Percentiles rank a stretch among this genome's conserved stretches.
Evolutionary conservation across 345 rosid species (phyloP).

Genomic region (Adansonia digitata): DNA sequence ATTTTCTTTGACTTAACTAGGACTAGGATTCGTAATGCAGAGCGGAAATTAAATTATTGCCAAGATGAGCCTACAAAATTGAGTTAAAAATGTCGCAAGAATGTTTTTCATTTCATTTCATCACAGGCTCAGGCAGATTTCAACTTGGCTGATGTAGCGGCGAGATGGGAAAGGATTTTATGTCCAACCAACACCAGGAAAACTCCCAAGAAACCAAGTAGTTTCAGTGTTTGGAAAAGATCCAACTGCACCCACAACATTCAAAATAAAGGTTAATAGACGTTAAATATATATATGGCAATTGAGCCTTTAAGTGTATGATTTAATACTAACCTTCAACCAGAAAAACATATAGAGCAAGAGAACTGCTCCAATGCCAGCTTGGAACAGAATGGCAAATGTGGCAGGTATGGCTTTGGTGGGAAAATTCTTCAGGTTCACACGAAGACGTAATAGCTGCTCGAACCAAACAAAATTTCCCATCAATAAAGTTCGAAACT

Average conservation of each 20-base stretch:
- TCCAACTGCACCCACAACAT: constrained; percentile 52
- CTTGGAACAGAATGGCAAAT: constrained; percentile 72
- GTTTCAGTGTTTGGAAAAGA: constrained; percentile 84
- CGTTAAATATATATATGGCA: no score
- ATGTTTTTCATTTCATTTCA: neutral
- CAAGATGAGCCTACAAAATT: constrained; percentile 8
- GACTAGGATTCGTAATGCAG: neutral
- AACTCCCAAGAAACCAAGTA: constrained; percentile 68
- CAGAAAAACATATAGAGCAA: constrained; percentile 85
- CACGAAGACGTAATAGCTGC: constrained; percentile 69
- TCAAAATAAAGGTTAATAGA: no score
- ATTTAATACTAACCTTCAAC: constrained; percentile 55
- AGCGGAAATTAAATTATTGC: neutral
- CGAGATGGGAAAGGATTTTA: constrained; percentile 76
- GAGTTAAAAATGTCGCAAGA: neutral
- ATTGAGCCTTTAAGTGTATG: neutral
- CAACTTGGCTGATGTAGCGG: constrained; percentile 73
- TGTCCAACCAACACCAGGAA: constrained; percentile 87
- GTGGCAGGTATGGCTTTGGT: constrained; percentile 56
- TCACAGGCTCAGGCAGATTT: constrained; percentile 52
- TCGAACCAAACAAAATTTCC: constrained; percentile 8
- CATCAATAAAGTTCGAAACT: neutral
- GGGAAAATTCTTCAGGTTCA: constrained; percentile 88
- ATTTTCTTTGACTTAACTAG: neutral
- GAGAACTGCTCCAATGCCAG: constrained; percentile 82